Base-by-base conservation (phyloP, 495 filamentous ascomycete species). In the Tuber indicum region DNA sequence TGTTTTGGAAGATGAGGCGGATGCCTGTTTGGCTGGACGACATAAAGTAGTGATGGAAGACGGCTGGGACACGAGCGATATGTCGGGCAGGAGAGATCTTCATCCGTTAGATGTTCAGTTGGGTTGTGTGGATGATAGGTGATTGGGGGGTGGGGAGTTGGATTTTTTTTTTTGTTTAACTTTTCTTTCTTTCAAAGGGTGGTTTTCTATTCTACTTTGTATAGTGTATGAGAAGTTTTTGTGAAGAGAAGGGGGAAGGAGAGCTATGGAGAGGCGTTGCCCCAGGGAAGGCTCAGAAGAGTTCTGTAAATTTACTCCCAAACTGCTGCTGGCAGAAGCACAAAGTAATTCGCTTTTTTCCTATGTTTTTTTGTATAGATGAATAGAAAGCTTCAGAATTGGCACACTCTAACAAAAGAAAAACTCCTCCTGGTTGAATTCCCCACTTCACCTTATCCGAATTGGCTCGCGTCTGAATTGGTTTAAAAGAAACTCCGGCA, bases 291-390 rank as follows among this genome's bases (percentile, higher is more conserved):
- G 32, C 58, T 66, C 14, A 66, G 26, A 36, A 26, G 26, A 36
- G 58, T 66, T 36, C 26, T 66, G 58, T 66, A 66, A 66, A 66
- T 66, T 16, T 36, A 36, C 58, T 66, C 58, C 26, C 58, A 14
- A 66, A 66, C 58, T 66, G 58, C 58, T 66, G 58, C 58, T 36
- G 26, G 58, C 58, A 66, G 26, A 36, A 36, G 58, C 32, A 66
- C 26, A 66, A 66, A 66, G 58, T 66, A 66, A 66, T 66, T 36
- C 58, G 58, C 58, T 36, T 66, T 66, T 66, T 66, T 66, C 58
- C 26, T 66, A 66, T 66, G 58, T 66, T 17, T 66, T 66, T 36
- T 17, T 66, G 32, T 66, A 66, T 66, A 66, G 58, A 66, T 66
- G 58, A 36, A 36, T 66, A 66, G 58, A 66, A 36, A 66, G 32